A percentile compares a stretch with the other conserved stretches of the same genome.
These are phyloP conservation scores for Draba incana DNA, from an alignment of 345 rosid genomes.

Conservation along the genomic window DNA sequence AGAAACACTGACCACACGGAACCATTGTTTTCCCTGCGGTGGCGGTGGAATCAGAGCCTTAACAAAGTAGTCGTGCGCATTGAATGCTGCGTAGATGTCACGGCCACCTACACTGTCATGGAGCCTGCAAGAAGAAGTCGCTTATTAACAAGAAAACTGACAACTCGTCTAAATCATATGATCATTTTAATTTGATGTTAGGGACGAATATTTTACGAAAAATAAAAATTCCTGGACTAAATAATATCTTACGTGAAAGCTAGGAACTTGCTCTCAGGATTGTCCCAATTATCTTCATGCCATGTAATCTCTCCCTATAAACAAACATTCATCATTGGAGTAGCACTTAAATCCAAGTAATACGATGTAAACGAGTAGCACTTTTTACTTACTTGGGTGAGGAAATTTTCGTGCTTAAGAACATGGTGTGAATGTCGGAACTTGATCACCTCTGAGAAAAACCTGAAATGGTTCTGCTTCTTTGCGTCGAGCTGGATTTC, in stretches of 20 bases:
- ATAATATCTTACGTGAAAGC: constrained; percentile 75
- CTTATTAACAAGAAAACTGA: not conserved
- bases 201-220: no score
- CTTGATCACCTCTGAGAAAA: constrained; percentile 77
- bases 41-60: constrained; percentile 68
- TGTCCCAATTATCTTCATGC: constrained; percentile 94
- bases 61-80: constrained; percentile 71
- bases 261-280: constrained; percentile 84
- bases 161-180: not conserved
- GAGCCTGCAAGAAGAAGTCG: constrained; percentile 55
- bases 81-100: constrained; percentile 77
- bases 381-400: constrained; percentile 56
- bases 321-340: constrained; percentile 22
- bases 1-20: constrained; percentile 73
- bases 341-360: not conserved
- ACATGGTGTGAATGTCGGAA: constrained; percentile 56
- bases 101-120: constrained; percentile 55
- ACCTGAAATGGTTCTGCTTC: constrained; percentile 67
- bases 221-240: no score
- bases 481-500: constrained; percentile 56
- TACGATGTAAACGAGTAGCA: not conserved
- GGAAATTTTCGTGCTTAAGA: constrained; percentile 66
- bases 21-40: constrained; percentile 62
- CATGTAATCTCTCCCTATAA: constrained; percentile 82
- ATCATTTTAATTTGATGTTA: no score